Conservation (phyloP, 768 basidiomycete genomes). For the Clitopilus passeckerianus region DNA sequence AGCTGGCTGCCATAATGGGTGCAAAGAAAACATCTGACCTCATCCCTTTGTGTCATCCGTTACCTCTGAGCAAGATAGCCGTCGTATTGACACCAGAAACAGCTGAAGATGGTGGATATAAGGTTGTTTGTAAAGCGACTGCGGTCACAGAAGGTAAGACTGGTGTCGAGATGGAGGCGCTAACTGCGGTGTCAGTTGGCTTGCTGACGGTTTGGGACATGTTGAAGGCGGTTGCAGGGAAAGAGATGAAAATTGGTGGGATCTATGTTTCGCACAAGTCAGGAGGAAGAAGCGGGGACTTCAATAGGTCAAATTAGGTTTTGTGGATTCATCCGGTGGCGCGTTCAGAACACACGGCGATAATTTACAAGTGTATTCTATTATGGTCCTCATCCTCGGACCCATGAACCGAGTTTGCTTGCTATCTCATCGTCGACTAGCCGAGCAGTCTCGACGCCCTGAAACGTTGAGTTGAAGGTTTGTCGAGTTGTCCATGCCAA, state of each 20-base stretch:
- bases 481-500: constrained; percentile 2
- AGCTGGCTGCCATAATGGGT: constrained; percentile 85
- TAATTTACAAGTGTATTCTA: not conserved
- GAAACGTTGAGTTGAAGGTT: constrained; percentile 3
- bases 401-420: constrained; percentile 5
- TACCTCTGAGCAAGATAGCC: constrained; percentile 65
- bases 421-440: constrained; percentile 39
- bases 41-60: constrained; percentile 85
- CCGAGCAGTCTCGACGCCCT: constrained; percentile 35
- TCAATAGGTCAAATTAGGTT: constrained; percentile 24
- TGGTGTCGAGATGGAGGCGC: constrained; percentile 91
- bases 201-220: constrained; percentile 90
- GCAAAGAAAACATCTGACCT: constrained; percentile 79
- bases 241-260: constrained; percentile 75
- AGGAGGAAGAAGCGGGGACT: constrained; percentile 75
- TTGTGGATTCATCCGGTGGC: not conserved
- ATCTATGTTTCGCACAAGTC: constrained; percentile 62
- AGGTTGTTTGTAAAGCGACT: constrained; percentile 59
- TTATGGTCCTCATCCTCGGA: not conserved
- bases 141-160: constrained; percentile 78
- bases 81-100: constrained; percentile 54
- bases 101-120: constrained; percentile 24
- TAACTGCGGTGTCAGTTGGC: constrained; percentile 77
- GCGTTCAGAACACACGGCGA: not conserved
- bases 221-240: constrained; percentile 88